Evolutionary conservation across 352 stramenopile species (phyloP).

Genomic region (Globisporangium irregulare): DNA sequence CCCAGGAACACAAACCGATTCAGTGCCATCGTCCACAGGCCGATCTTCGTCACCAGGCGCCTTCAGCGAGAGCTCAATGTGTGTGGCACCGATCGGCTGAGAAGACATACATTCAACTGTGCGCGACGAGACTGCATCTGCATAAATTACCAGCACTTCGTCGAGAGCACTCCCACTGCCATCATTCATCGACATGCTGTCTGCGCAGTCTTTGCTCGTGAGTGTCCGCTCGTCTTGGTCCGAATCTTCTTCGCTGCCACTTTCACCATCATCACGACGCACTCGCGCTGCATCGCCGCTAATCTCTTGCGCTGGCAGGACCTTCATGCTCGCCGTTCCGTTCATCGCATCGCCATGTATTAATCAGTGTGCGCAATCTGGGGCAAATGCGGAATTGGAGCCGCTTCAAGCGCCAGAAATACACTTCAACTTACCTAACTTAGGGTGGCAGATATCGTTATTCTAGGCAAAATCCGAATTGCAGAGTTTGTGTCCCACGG

Average conservation of each 20-base stretch:
- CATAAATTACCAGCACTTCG: neutral
- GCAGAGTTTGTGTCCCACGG: neutral
- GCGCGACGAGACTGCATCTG: neutral
- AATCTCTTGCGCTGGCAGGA: neutral
- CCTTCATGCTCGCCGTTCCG: neutral
- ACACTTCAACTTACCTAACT: slow-evolving; percentile 7
- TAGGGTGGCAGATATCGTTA: neutral
- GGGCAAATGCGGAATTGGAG: neutral
- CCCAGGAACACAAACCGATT: neutral
- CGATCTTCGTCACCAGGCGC: neutral
- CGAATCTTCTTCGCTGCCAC: neutral
- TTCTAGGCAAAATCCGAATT: neutral
- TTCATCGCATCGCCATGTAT: neutral
- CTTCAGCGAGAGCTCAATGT: neutral
- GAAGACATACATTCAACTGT: neutral
- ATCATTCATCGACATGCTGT: neutral
- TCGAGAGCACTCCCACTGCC: neutral
- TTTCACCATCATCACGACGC: neutral
- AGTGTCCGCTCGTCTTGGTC: neutral
- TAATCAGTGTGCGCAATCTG: neutral
- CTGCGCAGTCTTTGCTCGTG: neutral
- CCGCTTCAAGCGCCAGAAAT: neutral
- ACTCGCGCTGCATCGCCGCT: neutral
- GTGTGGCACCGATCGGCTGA: neutral
- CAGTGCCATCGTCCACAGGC: neutral